Percentiles rank a stretch among this genome's conserved stretches.
phyloP scores from a whole-genome alignment of 345 rosid species.

The Moricandia moricandioides region DNA sequence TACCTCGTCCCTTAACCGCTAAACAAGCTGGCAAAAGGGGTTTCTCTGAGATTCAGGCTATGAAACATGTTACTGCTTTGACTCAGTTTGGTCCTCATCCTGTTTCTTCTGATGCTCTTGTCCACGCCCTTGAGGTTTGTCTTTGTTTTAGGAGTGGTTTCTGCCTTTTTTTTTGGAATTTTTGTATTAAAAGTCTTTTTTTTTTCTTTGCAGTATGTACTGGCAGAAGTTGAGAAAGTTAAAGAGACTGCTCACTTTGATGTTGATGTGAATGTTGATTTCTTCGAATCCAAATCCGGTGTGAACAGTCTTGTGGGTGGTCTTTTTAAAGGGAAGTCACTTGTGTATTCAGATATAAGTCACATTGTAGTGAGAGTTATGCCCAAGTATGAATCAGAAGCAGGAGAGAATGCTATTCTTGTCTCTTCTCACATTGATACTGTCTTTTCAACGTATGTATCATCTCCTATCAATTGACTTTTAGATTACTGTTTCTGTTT shows the following conservation, averaged over 20 bases:
- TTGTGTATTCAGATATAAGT: conserved; percentile 72
- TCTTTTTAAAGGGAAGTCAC: conserved; percentile 29
- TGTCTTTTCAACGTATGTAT: conserved; percentile 65
- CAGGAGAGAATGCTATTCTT: conserved; percentile 64
- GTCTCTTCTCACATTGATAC: conserved; percentile 95
- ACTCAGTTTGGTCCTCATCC: conserved; percentile 84
- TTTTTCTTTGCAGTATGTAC: conserved; percentile 34
- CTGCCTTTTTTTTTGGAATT: neutral
- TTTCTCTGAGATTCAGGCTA: conserved; percentile 79
- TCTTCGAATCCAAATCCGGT: conserved; percentile 62
- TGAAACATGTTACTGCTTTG: conserved; percentile 72
- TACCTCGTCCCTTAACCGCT: conserved; percentile 69
- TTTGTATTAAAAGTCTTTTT: conserved; percentile 19
- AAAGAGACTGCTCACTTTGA: conserved; percentile 65
- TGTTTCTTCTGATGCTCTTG: conserved; percentile 78
- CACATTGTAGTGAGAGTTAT: conserved; percentile 67
- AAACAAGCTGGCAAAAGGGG: conserved; percentile 92
- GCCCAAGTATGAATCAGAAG: conserved; percentile 50
- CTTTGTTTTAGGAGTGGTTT: neutral
- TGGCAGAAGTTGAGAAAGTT: neutral
- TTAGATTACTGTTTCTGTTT: neutral
- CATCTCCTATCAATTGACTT: neutral
- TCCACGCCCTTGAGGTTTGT: conserved; percentile 69
- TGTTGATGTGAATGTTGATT: conserved; percentile 78
- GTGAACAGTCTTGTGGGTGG: conserved; percentile 66